Percentiles rank a stretch among this genome's conserved stretches.
Conservation (phyloP, 164 flowering plant genomes). For the Warburgia ugandensis region DNA sequence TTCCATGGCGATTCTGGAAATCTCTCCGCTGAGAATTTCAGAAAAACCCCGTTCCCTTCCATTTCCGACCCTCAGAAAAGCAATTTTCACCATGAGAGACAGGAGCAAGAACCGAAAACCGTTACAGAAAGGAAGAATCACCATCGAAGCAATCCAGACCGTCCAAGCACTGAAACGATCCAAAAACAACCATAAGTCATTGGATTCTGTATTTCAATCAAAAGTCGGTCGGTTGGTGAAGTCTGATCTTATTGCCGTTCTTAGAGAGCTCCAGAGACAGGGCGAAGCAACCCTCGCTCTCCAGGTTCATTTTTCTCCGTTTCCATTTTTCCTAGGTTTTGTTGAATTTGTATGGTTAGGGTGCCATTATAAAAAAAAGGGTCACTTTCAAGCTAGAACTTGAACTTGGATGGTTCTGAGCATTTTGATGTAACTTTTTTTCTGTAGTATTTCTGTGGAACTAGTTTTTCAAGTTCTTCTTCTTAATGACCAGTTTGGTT, state of each 20-base stretch:
- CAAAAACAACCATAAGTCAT: conserved; percentile 12
- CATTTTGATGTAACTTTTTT: too few species aligned
- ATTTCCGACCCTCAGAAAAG: too few species aligned
- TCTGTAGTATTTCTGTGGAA: too few species aligned
- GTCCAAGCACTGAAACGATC: conserved; percentile 63
- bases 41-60: too few species aligned
- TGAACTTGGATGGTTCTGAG: too few species aligned
- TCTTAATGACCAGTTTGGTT: too few species aligned
- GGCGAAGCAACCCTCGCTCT: conserved; percentile 45
- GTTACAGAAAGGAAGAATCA: conserved; percentile 66
- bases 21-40: too few species aligned
- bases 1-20: too few species aligned
- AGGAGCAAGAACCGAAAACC: conserved; percentile 69
- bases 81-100: conserved; percentile 52
- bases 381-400: too few species aligned
- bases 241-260: conserved; percentile 63
- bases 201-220: conserved; percentile 29
- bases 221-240: conserved; percentile 50
- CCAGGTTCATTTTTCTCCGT: conserved; percentile 29
- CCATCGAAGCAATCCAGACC: conserved; percentile 74
- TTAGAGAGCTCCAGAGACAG: conserved; percentile 69
- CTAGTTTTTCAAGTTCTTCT: too few species aligned
- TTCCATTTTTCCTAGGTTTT: not conserved
- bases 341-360: too few species aligned
- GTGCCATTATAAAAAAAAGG: too few species aligned